Conservation (phyloP, 2,329 filamentous ascomycete species). For the Arthrocladium fulminans region DNA sequence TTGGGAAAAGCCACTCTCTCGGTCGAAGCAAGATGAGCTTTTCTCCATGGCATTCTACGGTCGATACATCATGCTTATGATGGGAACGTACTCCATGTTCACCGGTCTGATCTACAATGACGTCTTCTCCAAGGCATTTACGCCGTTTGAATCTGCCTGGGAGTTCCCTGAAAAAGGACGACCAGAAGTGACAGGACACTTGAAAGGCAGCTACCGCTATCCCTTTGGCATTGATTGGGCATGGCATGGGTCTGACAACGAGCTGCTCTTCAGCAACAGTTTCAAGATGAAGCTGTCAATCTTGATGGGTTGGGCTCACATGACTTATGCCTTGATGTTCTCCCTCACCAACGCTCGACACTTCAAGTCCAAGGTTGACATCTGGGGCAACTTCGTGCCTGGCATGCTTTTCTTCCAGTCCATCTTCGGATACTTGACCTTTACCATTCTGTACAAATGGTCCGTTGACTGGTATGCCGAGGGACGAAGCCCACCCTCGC, state of each 20-base stretch:
- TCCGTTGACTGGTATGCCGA: conserved; percentile 71
- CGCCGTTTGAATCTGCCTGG: conserved; percentile 84
- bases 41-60: conserved; percentile 99
- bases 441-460: conserved; percentile 98
- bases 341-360: conserved; percentile 88
- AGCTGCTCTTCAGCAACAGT: conserved; percentile 91
- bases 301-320: conserved; percentile 79
- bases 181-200: conserved; percentile 54
- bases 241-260: conserved; percentile 94
- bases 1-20: conserved; percentile 73
- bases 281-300: conserved; percentile 99
- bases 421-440: conserved; percentile 92
- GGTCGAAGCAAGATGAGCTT: conserved; percentile 90
- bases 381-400: conserved; percentile 94
- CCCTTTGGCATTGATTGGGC: conserved; percentile 93
- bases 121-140: conserved; percentile 86
- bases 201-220: conserved; percentile 73
- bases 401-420: conserved; percentile 99
- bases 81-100: conserved; percentile 94
- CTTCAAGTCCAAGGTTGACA: conserved; percentile 90
- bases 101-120: conserved; percentile 98
- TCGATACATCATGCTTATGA: conserved; percentile 95
- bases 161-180: conserved; percentile 67
- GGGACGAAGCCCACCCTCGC: conserved; percentile 64
- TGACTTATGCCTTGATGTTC: conserved; percentile 95